Base-by-base conservation (phyloP, 2,329 filamentous ascomycete species). In the Penicillium expansum region DNA sequence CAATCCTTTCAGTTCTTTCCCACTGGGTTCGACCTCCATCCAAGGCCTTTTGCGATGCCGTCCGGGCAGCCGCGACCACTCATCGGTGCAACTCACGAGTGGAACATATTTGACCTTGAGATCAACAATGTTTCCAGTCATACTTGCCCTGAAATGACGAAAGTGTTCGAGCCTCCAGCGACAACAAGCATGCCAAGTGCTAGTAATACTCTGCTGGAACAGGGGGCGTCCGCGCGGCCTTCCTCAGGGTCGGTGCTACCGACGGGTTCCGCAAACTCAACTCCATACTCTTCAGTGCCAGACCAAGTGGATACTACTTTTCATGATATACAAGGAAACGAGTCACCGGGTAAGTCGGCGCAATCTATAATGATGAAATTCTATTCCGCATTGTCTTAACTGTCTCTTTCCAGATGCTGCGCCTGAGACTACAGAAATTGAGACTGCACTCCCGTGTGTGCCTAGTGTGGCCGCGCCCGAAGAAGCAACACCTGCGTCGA, bases 31-130 rank as follows among this genome's bases (percentile, higher is more conserved):
- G 52, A 39, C 43, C 55, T 58, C 33, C 13, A 16, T 42, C 56
- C 2, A 48, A 38, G 56, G 48, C 52, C 16, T 48, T 47, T 8
- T 37, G 24, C 52, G 41, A 42, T 45, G 18, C 42, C 42, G 5
- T 16, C 32, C 30, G 16, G 42, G 32, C 5, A 45, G 43, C 27
- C 41, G 48, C 47, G 35, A 20, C 56, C 20, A 39, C 48, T 52
- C 0, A 55, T 27, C 29, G 48, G 33, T 52, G 22, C 9, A 44
- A 55, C 52, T 48, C 13, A 58, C 48, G 5, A 48, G 45, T 58
- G 37, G 56, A 58, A 58, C 9, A 52, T 52, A 35, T 58, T 55
- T 55, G 37, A 58, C 27, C 29, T 58, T 30, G 48, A 52, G 56
- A 56, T 59, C 30, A 50, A 58, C 20, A n/a, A 57, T 29, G 2